A percentile compares a stretch with the other conserved stretches of the same genome.
These are phyloP conservation scores for Chamaecyparis obtusa DNA, from an alignment of 75 land plant genomes.

Conservation along the genomic window DNA sequence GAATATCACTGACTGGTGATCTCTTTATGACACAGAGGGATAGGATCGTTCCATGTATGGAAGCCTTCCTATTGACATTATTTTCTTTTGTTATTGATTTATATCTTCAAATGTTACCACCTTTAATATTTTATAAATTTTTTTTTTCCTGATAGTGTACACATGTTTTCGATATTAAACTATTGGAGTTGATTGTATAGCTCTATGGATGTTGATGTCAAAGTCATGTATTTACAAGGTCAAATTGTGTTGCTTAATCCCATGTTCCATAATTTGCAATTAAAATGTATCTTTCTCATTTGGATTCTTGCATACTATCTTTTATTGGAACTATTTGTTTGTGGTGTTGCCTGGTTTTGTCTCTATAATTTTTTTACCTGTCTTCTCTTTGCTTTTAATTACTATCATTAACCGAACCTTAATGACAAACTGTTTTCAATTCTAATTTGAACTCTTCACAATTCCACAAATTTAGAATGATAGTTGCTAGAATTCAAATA, in stretches of 20 bases:
- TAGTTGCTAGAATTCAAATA: not conserved
- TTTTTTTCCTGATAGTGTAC: not conserved
- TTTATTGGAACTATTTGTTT: not conserved
- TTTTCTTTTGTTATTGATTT: not conserved
- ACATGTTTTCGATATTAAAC: not conserved
- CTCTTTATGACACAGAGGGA: not conserved
- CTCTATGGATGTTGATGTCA: not conserved
- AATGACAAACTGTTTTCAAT: not conserved
- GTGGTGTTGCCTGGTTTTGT: not conserved
- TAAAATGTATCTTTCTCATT: not conserved
- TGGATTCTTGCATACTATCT: not conserved
- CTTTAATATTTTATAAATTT: not conserved
- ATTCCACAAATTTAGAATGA: not conserved
- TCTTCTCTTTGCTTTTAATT: not conserved
- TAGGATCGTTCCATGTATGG: not conserved
- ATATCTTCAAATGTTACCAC: not conserved
- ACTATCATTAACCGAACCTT: not conserved
- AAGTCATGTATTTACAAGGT: not conserved
- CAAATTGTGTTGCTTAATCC: not conserved
- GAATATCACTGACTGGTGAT: not conserved
- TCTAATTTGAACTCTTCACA: not conserved
- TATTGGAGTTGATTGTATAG: not conserved
- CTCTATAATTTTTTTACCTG: not conserved
- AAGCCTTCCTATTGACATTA: not conserved
- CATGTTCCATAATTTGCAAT: not conserved